phyloP scores from a whole-genome alignment of 2,329 filamentous ascomycete species.

The Fusarium keratoplasticum region DNA sequence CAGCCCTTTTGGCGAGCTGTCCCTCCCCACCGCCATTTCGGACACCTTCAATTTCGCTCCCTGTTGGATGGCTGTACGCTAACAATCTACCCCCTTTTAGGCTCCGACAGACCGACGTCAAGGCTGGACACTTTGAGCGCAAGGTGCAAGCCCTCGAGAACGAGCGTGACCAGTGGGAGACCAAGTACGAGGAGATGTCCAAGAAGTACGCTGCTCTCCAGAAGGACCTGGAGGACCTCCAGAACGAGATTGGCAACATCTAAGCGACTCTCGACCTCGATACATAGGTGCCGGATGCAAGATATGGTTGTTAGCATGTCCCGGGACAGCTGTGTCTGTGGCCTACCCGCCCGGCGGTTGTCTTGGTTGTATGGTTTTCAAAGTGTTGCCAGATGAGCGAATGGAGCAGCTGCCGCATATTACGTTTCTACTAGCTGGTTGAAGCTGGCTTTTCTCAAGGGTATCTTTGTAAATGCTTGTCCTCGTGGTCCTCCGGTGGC shows the following conservation, averaged over 20 bases:
- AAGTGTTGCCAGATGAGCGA: constrained; percentile 45
- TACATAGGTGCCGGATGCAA: constrained; percentile 37
- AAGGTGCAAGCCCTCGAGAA: constrained; percentile 97
- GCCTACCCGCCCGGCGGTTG: constrained; percentile 31
- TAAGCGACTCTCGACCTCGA: constrained; percentile 59
- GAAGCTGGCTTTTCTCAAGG: constrained; percentile 44
- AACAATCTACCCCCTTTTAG: constrained; percentile 59
- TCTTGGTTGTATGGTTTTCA: constrained; percentile 41
- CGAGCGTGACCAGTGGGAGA: constrained; percentile 93
- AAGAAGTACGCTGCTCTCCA: constrained; percentile 87
- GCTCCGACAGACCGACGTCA: constrained; percentile 98
- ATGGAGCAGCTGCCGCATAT: constrained; percentile 46
- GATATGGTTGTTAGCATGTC: constrained; percentile 32
- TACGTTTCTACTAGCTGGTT: constrained; percentile 48
- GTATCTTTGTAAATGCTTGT: constrained; percentile 46
- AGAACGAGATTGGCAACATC: constrained; percentile 92
- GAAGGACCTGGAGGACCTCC: constrained; percentile 93
- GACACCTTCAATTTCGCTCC: constrained; percentile 12
- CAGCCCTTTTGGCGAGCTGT: constrained; percentile 24
- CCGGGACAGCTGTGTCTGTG: constrained; percentile 24
- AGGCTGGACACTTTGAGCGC: constrained; percentile 98
- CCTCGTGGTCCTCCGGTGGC: constrained; percentile 27
- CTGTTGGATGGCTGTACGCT: constrained; percentile 15
- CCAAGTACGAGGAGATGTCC: constrained; percentile 97
- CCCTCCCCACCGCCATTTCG: constrained; percentile 40